Base-by-base conservation (phyloP, 139 green algal genomes). In the Raphidocelis subcapitata region DNA sequence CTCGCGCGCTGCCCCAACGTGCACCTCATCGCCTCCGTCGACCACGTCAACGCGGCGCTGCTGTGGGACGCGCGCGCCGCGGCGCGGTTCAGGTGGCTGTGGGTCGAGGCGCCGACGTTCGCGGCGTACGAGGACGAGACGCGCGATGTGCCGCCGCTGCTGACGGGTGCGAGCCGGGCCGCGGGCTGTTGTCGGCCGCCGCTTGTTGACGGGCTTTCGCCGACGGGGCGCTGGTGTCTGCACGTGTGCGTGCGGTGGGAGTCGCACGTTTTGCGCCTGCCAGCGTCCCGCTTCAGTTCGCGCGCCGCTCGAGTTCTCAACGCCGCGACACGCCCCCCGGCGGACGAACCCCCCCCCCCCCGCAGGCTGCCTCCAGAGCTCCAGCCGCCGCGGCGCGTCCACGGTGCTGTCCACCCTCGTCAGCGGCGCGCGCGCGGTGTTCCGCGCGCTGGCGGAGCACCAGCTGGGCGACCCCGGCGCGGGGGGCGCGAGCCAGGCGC, bases 11-110 rank as follows among this genome's bases (percentile, higher is more conserved):
- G 88, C 65, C 74, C 80, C 61, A 56, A 73, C 32, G 69, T 97
- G 2, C 83, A 81, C 65, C 67, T 98, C 41, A 54, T 91, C 1
- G 94, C 94, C 32, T 92, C 79, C 24, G 67, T 93, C 20, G 92
- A 98, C 73, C 88, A 98, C 62, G 79, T 91, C 2, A 92, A 96
- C 72, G 83, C 85, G 0, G 66, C 88, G 0, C 68, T 97, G 64
- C 81, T 98, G 41, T 98, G 91, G 91, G 88, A 93, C 77, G 47
- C 56, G 8, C 74, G 70, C 5, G 57, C 68, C 26, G 67, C 61
- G 29, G 80, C 75, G 23, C 60, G 67, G 2, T 82, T 76, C 76
- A 82, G 57, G 3, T 95, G 92, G 91, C 79, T 92, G 54, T 92
- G 81, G 76, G 57, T 86, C 28, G 80, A 96, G 28, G 83, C 79